These are phyloP conservation scores for Cyathus striatus DNA, from an alignment of 768 basidiomycete genomes.

Conservation along the genomic window DNA sequence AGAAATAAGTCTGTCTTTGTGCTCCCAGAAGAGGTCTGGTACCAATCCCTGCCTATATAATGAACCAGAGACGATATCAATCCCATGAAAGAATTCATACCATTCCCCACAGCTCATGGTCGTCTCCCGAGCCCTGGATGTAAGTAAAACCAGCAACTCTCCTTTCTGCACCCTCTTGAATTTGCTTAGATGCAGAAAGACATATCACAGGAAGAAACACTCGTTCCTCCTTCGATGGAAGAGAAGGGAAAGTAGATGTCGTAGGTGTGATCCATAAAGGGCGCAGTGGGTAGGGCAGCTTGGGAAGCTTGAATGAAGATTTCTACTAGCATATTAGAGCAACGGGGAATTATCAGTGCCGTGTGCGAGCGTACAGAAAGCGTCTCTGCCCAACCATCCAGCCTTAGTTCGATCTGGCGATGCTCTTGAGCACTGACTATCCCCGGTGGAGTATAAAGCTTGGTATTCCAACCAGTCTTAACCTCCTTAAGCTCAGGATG, in stretches of 20 bases:
- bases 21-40: conserved; percentile 65
- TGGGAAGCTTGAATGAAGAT: conserved; percentile 68
- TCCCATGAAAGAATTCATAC: conserved; percentile 35
- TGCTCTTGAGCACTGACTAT: conserved; percentile 74
- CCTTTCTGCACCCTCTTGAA: conserved; percentile 54
- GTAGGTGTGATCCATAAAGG: conserved; percentile 88
- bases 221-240: conserved; percentile 21
- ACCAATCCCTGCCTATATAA: conserved; percentile 48
- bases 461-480: conserved; percentile 42
- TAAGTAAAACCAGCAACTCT: conserved; percentile 73
- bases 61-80: conserved; percentile 4
- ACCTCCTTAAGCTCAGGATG: conserved; percentile 17
- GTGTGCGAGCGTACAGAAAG: conserved; percentile 71
- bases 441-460: conserved; percentile 67
- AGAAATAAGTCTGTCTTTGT: conserved; percentile 43
- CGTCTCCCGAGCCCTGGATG: conserved; percentile 92
- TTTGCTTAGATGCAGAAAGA: conserved; percentile 77
- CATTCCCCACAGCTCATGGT: conserved; percentile 88
- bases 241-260: conserved; percentile 40
- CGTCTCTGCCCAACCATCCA: conserved; percentile 66
- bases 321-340: conserved; percentile 37
- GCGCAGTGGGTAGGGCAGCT: conserved; percentile 59
- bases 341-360: too few species aligned
- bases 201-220: conserved; percentile 72
- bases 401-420: conserved; percentile 59